Evolutionary conservation across 768 basidiomycete species (phyloP).

Genomic region (Naganishia vaughanmartiniae): DNA sequence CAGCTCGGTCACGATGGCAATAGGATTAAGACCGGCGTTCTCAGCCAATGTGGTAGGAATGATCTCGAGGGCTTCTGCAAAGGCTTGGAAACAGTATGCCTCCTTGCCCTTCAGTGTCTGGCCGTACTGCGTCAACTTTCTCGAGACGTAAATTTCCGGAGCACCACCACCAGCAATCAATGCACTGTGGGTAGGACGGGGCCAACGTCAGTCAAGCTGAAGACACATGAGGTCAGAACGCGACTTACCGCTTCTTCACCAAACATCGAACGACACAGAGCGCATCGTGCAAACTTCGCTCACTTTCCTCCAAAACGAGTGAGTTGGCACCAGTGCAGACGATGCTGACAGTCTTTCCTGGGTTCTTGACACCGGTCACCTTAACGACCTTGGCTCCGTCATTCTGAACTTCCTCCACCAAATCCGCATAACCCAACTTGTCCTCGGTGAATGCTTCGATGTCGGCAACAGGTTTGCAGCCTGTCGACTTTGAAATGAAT

Average conservation of each 20-base stretch:
- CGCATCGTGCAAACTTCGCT: conserved; percentile 95
- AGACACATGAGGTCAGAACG: not conserved
- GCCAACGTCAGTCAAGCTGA: not conserved
- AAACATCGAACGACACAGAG: conserved; percentile 98
- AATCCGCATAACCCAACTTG: conserved; percentile 92
- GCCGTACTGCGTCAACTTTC: conserved; percentile 81
- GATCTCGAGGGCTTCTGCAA: conserved; percentile 94
- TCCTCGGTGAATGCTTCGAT: conserved; percentile 97
- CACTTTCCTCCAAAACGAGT: conserved; percentile 92
- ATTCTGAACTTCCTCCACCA: conserved; percentile 82
- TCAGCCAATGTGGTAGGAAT: conserved; percentile 97
- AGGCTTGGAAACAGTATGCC: conserved; percentile 98
- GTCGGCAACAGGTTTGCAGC: conserved; percentile 93
- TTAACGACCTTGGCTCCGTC: conserved; percentile 86
- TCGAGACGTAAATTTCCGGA: conserved; percentile 95
- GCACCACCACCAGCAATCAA: conserved; percentile 95
- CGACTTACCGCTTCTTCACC: conserved; percentile 89
- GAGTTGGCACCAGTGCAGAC: conserved; percentile 90
- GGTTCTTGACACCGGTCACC: conserved; percentile 91
- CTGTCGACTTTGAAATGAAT: conserved; percentile 89
- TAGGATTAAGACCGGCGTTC: conserved; percentile 96
- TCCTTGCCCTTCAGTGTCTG: conserved; percentile 96
- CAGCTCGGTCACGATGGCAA: conserved; percentile 95
- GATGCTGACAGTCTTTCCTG: conserved; percentile 89
- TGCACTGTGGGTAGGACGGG: conserved; percentile 58